Base-by-base conservation (phyloP, 257 asterid species). In the Prunella vulgaris region DNA sequence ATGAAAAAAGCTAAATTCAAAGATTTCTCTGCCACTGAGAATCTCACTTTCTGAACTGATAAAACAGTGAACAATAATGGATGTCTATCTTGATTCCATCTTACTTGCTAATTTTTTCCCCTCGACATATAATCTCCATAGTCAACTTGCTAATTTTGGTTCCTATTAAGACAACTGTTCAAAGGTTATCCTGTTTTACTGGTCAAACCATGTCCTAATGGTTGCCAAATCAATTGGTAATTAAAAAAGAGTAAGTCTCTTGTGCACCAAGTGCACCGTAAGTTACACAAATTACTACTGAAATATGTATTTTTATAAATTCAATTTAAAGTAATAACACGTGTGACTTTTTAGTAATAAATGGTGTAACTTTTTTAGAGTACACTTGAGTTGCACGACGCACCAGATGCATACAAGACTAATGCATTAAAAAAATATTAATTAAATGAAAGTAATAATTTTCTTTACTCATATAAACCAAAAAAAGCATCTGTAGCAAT, bases 1-100 rank as follows among this genome's bases (percentile, higher is more conserved):
- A 61, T 58, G 38, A 42, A 72, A 79, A 66, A 76, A 28, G 70
- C 57, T 76, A 68, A 68, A 42, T 48, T 72, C 40, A 57, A 63
- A 76, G 81, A 76, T 80, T 69, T 76, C 8, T 57, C n/a, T 72
- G 84, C 76, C 81, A 80, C 79, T 72, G 14, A 35, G 75, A 75
- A 79, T 79, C 80, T 54, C 63, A 48, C 72, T 76, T 73, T 73
- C 79, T 28, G 56, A 59, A 64, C 25, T 30, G 62, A 40, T 62
- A 52, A 51, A 57, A 37, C 62, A 40, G 28, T 56, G 70, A 52
- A 68, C 58, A 60, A 68, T 62, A 60, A 61, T 78, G 66, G 67
- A 64, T 66, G 62, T 60, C 53, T 60, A 32, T 63, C 17, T 68
- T 33, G 10, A 46, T 44, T 53, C 53, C 61, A 33, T 32, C 35